phyloP scores from a whole-genome alignment of 257 asterid genomes.

The Penstemon davidsonii region DNA sequence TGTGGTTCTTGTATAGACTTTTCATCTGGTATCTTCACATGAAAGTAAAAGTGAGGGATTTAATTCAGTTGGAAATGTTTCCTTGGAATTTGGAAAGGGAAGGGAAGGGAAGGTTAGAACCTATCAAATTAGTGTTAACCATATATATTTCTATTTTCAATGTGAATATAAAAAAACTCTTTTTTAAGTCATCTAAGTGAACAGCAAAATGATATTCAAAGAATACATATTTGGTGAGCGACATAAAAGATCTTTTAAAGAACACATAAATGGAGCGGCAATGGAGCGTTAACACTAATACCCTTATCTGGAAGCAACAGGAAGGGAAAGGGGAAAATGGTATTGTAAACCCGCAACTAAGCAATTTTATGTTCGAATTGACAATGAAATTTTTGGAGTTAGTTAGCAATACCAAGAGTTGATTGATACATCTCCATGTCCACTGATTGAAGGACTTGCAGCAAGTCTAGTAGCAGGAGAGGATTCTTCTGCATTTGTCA shows the following conservation, averaged over 20 bases:
- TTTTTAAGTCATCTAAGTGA: no score
- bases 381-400: slow-evolving; percentile 5
- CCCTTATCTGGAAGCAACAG: slow-evolving; percentile 15
- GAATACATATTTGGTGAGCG: background rate
- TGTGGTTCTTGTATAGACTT: no score
- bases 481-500: slow-evolving; percentile 41
- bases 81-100: no score
- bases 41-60: no score
- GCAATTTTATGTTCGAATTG: slow-evolving; percentile 10
- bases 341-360: background rate
- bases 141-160: no score
- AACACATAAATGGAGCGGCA: background rate
- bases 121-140: no score
- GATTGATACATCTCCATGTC: slow-evolving; percentile 46
- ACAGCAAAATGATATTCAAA: no score
- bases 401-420: slow-evolving; percentile 47
- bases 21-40: no score
- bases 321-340: slow-evolving; percentile 4
- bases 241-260: background rate
- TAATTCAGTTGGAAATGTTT: no score
- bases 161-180: no score
- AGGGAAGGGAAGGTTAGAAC: no score
- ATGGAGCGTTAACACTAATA: background rate
- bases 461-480: slow-evolving; percentile 43
- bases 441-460: slow-evolving; percentile 45